Evolutionary conservation across 139 green algal genomes (phyloP).

Genomic region (Chlamydomonas asymmetrica): DNA sequence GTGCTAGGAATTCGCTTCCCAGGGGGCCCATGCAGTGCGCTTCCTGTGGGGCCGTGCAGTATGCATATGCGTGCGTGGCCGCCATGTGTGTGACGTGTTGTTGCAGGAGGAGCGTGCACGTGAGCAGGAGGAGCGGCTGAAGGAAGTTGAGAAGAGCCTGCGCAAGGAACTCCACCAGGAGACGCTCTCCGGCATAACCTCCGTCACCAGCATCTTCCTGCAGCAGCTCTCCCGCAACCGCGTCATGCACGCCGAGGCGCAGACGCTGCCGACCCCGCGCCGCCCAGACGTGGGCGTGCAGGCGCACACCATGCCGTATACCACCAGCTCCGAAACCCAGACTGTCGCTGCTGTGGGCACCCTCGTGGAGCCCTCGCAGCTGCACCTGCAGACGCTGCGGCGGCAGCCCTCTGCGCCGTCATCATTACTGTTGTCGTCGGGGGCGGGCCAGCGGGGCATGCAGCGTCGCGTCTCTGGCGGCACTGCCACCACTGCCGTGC

Average conservation of each 20-base stretch:
- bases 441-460: no score
- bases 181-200: no score
- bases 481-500: background rate
- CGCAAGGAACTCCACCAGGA: constrained; percentile 33
- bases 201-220: constrained; percentile 36
- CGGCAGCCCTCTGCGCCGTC: no score
- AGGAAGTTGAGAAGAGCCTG: constrained; percentile 7
- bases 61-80: no score
- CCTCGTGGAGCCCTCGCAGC: no score
- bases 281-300: constrained; percentile 21
- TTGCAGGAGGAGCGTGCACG: constrained; percentile 3
- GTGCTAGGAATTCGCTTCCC: no score
- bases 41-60: no score
- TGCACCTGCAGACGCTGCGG: no score
- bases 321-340: background rate
- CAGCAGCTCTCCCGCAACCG: constrained; percentile 35
- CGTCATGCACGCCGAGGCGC: constrained; percentile 31
- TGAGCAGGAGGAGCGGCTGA: constrained; percentile 26
- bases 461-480: no score
- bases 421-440: no score
- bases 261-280: constrained; percentile 8
- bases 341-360: no score
- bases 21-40: no score
- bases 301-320: background rate
- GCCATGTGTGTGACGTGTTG: background rate